A percentile compares a stretch with the other conserved stretches of the same genome.
These are phyloP conservation scores for Epichloe gansuensis DNA, from an alignment of 2,329 filamentous ascomycete species.

Conservation along the genomic window DNA sequence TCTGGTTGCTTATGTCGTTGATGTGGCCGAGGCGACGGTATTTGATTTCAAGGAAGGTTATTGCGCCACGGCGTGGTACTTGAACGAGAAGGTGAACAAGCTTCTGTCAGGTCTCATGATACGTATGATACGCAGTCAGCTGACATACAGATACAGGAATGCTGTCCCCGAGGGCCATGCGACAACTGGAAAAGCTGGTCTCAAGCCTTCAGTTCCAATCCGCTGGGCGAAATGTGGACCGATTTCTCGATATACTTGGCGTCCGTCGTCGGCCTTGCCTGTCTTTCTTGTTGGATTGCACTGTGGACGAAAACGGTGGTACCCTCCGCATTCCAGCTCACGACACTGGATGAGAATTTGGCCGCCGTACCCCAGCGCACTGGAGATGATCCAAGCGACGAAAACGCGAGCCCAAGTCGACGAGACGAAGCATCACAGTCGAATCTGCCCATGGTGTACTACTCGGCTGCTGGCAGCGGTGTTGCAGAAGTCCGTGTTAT, in stretches of 20 bases:
- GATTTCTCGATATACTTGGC: slow-evolving; percentile 67
- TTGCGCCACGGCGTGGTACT: slow-evolving; percentile 58
- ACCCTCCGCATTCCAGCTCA: slow-evolving; percentile 73
- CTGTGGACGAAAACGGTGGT: slow-evolving; percentile 88
- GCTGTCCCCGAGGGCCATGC: slow-evolving; percentile 42
- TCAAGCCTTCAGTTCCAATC: slow-evolving; percentile 30
- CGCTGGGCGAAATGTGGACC: slow-evolving; percentile 44
- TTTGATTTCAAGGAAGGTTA: slow-evolving; percentile 91
- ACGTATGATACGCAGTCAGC: not conserved
- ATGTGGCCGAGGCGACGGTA: slow-evolving; percentile 70
- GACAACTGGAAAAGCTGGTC: slow-evolving; percentile 46
- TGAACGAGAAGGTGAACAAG: slow-evolving; percentile 48
- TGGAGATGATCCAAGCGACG: slow-evolving; percentile 29
- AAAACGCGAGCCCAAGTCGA: slow-evolving; percentile 30
- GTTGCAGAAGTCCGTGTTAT: slow-evolving; percentile 97
- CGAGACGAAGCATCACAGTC: slow-evolving; percentile 24
- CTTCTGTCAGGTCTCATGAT: not conserved
- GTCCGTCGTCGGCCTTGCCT: slow-evolving; percentile 56
- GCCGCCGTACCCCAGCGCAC: slow-evolving; percentile 41
- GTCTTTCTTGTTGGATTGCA: slow-evolving; percentile 65
- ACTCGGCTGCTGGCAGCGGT: slow-evolving; percentile 88
- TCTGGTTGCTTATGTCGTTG: slow-evolving; percentile 73
- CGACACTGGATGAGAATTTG: slow-evolving; percentile 86
- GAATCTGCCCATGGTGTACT: slow-evolving; percentile 72
- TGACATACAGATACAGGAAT: slow-evolving; percentile 25